phyloP scores from a whole-genome alignment of 352 stramenopile genomes.

The Phytopythium cucurbitacearum region DNA sequence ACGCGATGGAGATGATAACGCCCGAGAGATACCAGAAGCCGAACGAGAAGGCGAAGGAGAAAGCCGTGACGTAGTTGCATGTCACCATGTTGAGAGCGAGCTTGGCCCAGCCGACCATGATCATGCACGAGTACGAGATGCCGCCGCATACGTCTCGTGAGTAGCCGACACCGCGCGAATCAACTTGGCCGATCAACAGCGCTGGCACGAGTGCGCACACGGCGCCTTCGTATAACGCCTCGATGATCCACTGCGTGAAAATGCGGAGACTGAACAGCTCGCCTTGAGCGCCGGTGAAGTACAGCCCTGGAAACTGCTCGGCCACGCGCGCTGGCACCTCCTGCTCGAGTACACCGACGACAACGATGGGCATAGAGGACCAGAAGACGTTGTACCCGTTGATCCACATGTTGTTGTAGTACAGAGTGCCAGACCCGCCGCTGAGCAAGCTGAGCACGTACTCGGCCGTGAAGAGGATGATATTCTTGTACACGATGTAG shows the following conservation, averaged over 20 bases:
- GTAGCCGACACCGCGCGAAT: constrained; percentile 57
- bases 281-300: constrained; percentile 71
- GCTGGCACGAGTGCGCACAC: constrained; percentile 69
- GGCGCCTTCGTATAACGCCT: constrained; percentile 72
- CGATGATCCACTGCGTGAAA: constrained; percentile 75
- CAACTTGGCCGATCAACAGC: constrained; percentile 49
- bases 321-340: constrained; percentile 68
- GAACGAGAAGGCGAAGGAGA: constrained; percentile 57
- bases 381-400: constrained; percentile 97
- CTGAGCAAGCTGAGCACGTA: constrained; percentile 88
- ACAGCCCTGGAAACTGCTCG: constrained; percentile 76
- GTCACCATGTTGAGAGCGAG: constrained; percentile 81
- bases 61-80: constrained; percentile 62
- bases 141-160: constrained; percentile 68
- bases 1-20: constrained; percentile 51
- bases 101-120: constrained; percentile 77
- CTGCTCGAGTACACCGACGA: constrained; percentile 81
- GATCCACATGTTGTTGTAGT: constrained; percentile 89
- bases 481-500: constrained; percentile 99
- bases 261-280: constrained; percentile 82
- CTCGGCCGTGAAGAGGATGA: constrained; percentile 78
- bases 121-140: constrained; percentile 76
- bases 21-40: constrained; percentile 73
- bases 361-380: constrained; percentile 90
- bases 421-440: constrained; percentile 73